These are phyloP conservation scores for Psilocybe mexicana DNA, from an alignment of 1,284 basidiomycete species.

Conservation along the genomic window DNA sequence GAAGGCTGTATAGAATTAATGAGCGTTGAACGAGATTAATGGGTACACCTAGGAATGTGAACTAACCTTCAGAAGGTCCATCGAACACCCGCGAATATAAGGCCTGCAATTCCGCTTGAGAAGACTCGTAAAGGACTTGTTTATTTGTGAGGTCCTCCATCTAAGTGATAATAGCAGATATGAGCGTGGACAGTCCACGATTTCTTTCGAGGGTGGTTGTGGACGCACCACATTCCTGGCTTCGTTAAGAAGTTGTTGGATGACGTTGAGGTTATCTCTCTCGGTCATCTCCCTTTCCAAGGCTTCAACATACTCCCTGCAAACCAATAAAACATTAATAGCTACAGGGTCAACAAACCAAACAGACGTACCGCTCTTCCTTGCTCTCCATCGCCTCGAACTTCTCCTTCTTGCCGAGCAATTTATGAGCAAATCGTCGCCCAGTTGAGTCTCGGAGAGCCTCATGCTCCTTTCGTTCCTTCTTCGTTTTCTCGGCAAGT, in stretches of 20 bases:
- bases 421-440: slow-evolving; percentile 35
- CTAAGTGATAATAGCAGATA: slow-evolving; percentile 19
- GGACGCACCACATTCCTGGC: slow-evolving; percentile 35
- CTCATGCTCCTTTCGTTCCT: slow-evolving; percentile 44
- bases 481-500: slow-evolving; percentile 39
- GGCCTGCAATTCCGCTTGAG: slow-evolving; percentile 35
- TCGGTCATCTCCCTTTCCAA: slow-evolving; percentile 41
- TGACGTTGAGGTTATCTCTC: slow-evolving; percentile 31
- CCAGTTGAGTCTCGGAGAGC: slow-evolving; percentile 38
- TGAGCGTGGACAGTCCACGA: neutral
- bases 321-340: neutral
- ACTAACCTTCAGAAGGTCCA: slow-evolving; percentile 38
- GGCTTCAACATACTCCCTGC: slow-evolving; percentile 45
- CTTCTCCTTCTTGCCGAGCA: slow-evolving; percentile 41
- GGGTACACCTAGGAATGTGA: neutral
- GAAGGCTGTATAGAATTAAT: slow-evolving; percentile 27
- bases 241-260: slow-evolving; percentile 34
- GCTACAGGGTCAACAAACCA: neutral
- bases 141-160: slow-evolving; percentile 34
- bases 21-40: neutral
- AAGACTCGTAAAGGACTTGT: slow-evolving; percentile 24
- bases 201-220: neutral
- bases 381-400: slow-evolving; percentile 41
- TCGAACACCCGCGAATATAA: slow-evolving; percentile 43
- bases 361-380: slow-evolving; percentile 38